A percentile compares a stretch with the other conserved stretches of the same genome.
phyloP scores from a whole-genome alignment of 768 basidiomycete species.

The Pholiota molesta region DNA sequence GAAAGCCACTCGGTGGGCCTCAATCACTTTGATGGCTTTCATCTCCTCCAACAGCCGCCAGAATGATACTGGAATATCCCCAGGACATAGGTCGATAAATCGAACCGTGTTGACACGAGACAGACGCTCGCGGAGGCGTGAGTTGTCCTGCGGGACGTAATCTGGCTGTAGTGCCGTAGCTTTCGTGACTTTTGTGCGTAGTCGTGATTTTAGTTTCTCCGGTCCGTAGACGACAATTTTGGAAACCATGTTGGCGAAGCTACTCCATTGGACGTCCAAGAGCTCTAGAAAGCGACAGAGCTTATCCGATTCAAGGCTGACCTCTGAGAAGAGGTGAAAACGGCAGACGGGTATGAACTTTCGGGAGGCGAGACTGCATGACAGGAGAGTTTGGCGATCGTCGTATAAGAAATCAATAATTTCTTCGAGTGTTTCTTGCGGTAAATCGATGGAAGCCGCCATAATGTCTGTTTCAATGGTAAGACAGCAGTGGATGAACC shows the following conservation, averaged over 20 bases:
- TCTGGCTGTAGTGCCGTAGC: background rate
- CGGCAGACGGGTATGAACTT: conserved; percentile 29
- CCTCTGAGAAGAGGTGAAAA: conserved; percentile 32
- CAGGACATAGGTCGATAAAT: conserved; percentile 28
- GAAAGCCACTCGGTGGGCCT: conserved; percentile 27
- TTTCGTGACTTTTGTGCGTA: background rate
- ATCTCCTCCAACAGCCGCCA: conserved; percentile 30
- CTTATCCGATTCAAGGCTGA: conserved; percentile 26
- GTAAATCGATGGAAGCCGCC: conserved; percentile 21
- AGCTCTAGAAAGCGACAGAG: conserved; percentile 29
- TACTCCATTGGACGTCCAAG: conserved; percentile 32
- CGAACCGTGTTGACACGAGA: conserved; percentile 21
- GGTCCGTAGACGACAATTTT: conserved; percentile 23
- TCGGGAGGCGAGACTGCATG: conserved; percentile 33
- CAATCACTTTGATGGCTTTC: conserved; percentile 28
- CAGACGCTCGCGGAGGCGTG: conserved; percentile 13
- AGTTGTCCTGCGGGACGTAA: conserved; percentile 16
- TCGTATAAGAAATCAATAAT: conserved; percentile 33
- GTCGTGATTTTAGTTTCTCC: background rate
- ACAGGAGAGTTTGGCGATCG: conserved; percentile 27
- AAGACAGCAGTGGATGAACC: background rate
- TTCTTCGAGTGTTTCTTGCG: conserved; percentile 35
- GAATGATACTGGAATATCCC: conserved; percentile 28
- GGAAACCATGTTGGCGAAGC: conserved; percentile 27
- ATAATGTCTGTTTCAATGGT: background rate